Base-by-base conservation (phyloP, 139 green algal genomes). In the Ettlia oleoabundans region DNA sequence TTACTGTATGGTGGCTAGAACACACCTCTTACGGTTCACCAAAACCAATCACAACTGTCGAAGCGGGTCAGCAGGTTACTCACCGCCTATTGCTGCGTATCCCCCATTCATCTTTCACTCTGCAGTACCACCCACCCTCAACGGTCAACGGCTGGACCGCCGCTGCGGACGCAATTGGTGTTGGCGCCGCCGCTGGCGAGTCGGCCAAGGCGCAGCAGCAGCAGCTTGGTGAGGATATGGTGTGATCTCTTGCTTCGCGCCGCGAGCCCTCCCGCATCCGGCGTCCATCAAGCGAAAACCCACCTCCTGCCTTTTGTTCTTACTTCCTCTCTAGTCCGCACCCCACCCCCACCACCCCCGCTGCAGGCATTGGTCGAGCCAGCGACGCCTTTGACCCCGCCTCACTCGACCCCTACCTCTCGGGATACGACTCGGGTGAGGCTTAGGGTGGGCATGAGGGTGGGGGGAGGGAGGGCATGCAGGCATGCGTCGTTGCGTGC, bases 401-500 rank as follows among this genome's bases (percentile, higher is more conserved):
- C 53, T 68, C 73, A 22, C 52, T 80, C 42, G 73, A 80, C 73
- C 73, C 73, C 4, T 80, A 80, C 73, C 73, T 80, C 18, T 53
- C 73, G 3, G 73, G 52, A 35, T 80, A 80, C 73, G 73, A 80
- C 73, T 80, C 73, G 35, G 73, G 73, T 80, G 73, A n/a, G 73
- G 15, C 18, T 5, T n/a, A 28, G 55, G 55, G 55, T 22, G 21
- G 55, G 55, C 55, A 28, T 28, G 55, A 15, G 5, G 55, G 21
- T 28, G 55, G 18, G 18, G 5, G 55, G 28, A 5, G 18, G 55
- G 55, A 58, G 10, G 10, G 47, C 15, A 22, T 65, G 55, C 21
- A 22, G 55, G 55, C 18, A n/a, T 22, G 55, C 18, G 55, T 15
- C 55, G 5, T 5, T 65, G 55, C 18, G 21, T n/a, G n/a, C n/a